Conservation (phyloP, 176 grass and related monocot species). For the Phyllostachys edulis region DNA sequence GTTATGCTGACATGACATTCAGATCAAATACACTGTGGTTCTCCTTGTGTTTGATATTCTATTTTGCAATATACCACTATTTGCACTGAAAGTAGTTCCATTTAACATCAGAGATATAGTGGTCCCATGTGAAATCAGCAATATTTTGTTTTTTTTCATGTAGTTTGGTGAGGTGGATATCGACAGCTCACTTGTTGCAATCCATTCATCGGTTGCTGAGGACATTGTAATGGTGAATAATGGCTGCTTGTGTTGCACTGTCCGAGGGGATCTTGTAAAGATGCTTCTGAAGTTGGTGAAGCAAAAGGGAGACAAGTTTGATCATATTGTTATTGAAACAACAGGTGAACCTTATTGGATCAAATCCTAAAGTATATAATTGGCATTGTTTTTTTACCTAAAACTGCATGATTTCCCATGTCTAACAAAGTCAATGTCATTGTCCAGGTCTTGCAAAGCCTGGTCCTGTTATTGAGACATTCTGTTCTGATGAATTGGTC, state of each 20-base stretch:
- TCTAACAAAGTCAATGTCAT: conserved; percentile 4
- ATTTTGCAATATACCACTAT: neutral
- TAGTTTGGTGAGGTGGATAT: conserved; percentile 83
- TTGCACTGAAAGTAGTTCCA: neutral
- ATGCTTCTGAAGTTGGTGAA: conserved; percentile 69
- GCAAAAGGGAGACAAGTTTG: conserved; percentile 62
- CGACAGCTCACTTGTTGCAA: conserved; percentile 66
- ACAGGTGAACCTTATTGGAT: conserved; percentile 42
- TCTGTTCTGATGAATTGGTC: conserved; percentile 74
- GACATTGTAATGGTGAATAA: conserved; percentile 81
- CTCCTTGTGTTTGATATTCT: neutral
- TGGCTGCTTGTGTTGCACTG: conserved; percentile 80
- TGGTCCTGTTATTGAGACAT: conserved; percentile 69
- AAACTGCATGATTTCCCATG: neutral
- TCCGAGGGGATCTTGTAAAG: conserved; percentile 69
- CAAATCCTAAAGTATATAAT: neutral
- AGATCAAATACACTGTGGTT: neutral
- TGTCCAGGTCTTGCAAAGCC: conserved; percentile 71
- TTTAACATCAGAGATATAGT: neutral
- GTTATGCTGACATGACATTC: neutral
- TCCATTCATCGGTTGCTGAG: conserved; percentile 65
- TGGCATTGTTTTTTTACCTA: neutral
- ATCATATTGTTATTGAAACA: conserved; percentile 81
- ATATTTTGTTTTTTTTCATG: neutral
- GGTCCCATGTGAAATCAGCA: neutral